Evolutionary conservation across 768 basidiomycete species (phyloP).

Genomic region (Inosperma sp.): DNA sequence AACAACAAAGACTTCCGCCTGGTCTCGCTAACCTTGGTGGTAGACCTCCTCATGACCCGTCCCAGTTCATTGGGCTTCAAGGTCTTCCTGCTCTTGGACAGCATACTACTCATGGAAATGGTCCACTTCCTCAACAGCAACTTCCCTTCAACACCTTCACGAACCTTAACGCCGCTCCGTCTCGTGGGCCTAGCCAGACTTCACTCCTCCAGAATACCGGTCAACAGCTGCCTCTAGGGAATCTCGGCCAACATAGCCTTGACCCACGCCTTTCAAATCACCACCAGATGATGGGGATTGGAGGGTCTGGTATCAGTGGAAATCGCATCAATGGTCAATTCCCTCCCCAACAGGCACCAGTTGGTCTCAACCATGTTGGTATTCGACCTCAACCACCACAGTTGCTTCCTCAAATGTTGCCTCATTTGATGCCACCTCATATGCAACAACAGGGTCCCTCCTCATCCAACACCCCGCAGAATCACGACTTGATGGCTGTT

Average conservation of each 20-base stretch:
- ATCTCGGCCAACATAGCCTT: conserved; percentile 52
- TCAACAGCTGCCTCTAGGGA: conserved; percentile 37
- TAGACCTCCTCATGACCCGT: conserved; percentile 74
- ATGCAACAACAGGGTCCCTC: conserved; percentile 57
- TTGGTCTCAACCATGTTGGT: conserved; percentile 42
- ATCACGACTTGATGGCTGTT: conserved; percentile 78
- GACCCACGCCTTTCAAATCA: conserved; percentile 52
- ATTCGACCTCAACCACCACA: conserved; percentile 52
- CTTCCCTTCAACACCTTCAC: conserved; percentile 51
- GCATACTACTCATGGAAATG: conserved; percentile 46
- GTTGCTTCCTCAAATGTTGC: conserved; percentile 51
- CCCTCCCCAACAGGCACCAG: conserved; percentile 43
- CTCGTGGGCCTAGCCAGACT: conserved; percentile 51
- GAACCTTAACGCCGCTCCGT: conserved; percentile 44
- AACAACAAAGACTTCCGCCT: conserved; percentile 70
- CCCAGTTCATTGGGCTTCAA: conserved; percentile 55
- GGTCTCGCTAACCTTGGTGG: conserved; percentile 80
- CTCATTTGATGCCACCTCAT: conserved; percentile 49
- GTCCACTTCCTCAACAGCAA: conserved; percentile 34
- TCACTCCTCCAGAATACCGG: conserved; percentile 35
- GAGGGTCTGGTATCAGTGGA: conserved; percentile 40
- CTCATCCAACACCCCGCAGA: conserved; percentile 47
- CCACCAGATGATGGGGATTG: conserved; percentile 47
- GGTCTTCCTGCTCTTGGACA: conserved; percentile 39
- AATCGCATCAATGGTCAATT: conserved; percentile 49